These are phyloP conservation scores for Malassezia obtusa DNA, from an alignment of 1,284 basidiomycete genomes.

Conservation along the genomic window DNA sequence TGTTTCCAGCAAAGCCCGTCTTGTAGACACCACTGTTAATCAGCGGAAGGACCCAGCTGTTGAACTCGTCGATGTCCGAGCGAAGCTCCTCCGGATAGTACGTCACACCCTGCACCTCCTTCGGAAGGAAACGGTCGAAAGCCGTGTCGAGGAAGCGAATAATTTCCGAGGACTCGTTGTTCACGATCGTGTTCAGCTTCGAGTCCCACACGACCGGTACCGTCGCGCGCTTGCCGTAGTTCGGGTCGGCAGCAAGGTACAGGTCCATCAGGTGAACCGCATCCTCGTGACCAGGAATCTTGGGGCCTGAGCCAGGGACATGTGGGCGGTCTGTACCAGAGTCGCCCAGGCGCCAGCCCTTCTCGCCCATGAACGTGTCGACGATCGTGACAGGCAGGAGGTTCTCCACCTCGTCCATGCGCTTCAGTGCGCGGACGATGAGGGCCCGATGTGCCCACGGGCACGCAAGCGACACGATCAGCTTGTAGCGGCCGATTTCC, in stretches of 20 bases:
- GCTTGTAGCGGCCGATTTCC: conserved; percentile 60
- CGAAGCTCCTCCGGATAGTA: conserved; percentile 62
- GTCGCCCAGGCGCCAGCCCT: conserved; percentile 77
- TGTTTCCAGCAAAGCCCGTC: conserved; percentile 73
- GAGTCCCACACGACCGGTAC: conserved; percentile 88
- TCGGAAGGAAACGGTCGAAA: conserved; percentile 41
- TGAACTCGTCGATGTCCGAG: conserved; percentile 72
- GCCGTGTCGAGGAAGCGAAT: conserved; percentile 74
- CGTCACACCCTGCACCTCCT: conserved; percentile 24
- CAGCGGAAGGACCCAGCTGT: conserved; percentile 61
- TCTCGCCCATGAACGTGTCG: conserved; percentile 69
- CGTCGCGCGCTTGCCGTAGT: conserved; percentile 41
- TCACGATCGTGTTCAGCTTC: conserved; percentile 77
- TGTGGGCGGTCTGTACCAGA: conserved; percentile 26
- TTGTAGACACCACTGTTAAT: conserved; percentile 62
- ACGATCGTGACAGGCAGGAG: conserved; percentile 53
- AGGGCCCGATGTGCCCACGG: conserved; percentile 87
- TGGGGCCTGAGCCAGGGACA: conserved; percentile 31
- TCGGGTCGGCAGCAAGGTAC: conserved; percentile 66
- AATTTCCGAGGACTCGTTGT: conserved; percentile 56
- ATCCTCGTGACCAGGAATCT: conserved; percentile 38
- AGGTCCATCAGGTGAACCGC: conserved; percentile 70
- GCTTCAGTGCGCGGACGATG: conserved; percentile 81
- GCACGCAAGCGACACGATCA: conserved; percentile 46
- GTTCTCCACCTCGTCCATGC: conserved; percentile 74